Base-by-base conservation (phyloP, 345 rosid genomes). In the Hibiscus tridactylites region DNA sequence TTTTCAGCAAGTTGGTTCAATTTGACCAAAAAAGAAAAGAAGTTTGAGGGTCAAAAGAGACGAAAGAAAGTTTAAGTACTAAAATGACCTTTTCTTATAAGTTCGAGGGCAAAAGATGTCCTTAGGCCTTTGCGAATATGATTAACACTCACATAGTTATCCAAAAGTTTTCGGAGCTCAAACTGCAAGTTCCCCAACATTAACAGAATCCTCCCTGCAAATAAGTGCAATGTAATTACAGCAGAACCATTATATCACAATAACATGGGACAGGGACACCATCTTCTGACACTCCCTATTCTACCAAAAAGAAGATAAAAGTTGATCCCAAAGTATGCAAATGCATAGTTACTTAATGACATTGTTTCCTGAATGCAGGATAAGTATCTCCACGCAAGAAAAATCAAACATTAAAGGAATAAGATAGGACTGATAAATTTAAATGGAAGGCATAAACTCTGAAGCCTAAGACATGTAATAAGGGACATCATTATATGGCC, bases 161-260 rank as follows among this genome's bases (percentile, higher is more conserved):
- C 98, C 60, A 92, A 84, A 77, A 91, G 89, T 74, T 83, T 88
- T 70, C 84, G 97, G 71, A 96, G 96, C 81, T 96, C 95, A 78
- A 83, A 79, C 80, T 96, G 99, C 83, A 81, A 87, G 64, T 89
- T 80, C 72, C 97, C 95, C 83, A 96, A 76, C 95, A 85, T 84
- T 65, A 79, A 79, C 79, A 96, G 76, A 69, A 88, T 75, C 68
- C 75, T 83, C 76, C 92, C 98, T 96, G 92, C 79, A 81, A 21
- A 83, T 63, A 44, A 60, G 58, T 74, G 53, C 71, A 56, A 33
- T 33, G 61, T 72, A 72, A 76, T 66, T 65, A 28, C 54, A 79
- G 53, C 9, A 52, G 37, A 61, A 42, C 31, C 44, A 47, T 16
- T 50, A 60, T 60, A 42, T 17, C 58, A 28, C 9, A 46, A 26